Base-by-base conservation (phyloP, 1,284 basidiomycete species). In the Anthracocystis panici-leucophaei region DNA sequence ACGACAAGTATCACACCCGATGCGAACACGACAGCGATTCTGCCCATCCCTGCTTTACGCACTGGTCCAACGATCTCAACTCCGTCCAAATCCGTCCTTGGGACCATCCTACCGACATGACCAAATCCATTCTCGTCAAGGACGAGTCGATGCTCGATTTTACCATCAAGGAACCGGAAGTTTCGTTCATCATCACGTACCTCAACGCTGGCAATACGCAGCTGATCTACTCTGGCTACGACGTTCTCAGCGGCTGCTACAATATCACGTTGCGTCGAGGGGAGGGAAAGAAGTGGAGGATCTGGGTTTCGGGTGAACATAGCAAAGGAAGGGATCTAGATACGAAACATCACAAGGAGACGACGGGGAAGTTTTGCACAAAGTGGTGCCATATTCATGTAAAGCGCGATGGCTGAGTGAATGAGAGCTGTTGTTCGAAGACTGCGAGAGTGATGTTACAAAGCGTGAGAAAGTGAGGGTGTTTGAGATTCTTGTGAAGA, bases 311-410 rank as follows among this genome's bases (percentile, higher is more conserved):
- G 20, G 31, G 44, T 7, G 48, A 59, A 16, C 3, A 42, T 1
- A 16, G 40, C n/a, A 45, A 45, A 7, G 49, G 52, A 2, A 41
- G 57, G 41, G 57, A 59, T 41, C 3, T 59, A 12, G 57, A 59
- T 21, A 59, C 57, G 2, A 7, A 42, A 10, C 57, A 59, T 12
- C 33, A 25, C 21, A 12, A 14, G 10, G 54, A 56, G 29, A 55
- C 46, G 18, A 18, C 33, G 5, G 31, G 18, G 5, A 49, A 18
- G n/a, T 6, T 65, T 3, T 65, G 63, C 25, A 35, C 38, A 1
- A 65, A 65, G 52, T 65, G 63, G 63, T 2, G 33, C 0, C 63
- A 51, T 25, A 18, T 59, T 44, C 51, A 65, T 20, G 31, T 56
- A 20, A 44, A 59, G 18, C 10, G 48, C 5, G 56, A 58, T 11